Conservation (phyloP, 1,139 yeast genomes). For the Saccharomyces hybrid region DNA sequence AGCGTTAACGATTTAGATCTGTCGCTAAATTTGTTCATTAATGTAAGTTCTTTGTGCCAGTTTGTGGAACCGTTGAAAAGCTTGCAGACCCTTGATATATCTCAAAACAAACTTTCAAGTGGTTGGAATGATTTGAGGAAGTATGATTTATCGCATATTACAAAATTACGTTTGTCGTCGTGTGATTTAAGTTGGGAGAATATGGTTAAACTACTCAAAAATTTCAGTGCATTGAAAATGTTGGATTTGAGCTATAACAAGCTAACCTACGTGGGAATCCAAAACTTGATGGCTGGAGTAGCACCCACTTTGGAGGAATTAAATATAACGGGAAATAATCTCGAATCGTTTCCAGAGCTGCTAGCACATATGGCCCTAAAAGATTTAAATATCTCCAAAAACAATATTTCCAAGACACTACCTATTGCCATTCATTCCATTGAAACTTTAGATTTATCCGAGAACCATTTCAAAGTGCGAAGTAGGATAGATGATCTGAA, state of each 20-base stretch:
- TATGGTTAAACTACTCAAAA: conserved; percentile 18
- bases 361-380: conserved; percentile 15
- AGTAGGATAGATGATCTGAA: conserved; percentile 39
- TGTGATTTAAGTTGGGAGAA: conserved; percentile 30
- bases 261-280: not conserved
- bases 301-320: conserved; percentile 26
- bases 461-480: conserved; percentile 43
- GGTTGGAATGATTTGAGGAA: conserved; percentile 5
- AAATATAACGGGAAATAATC: conserved; percentile 7
- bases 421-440: conserved; percentile 7
- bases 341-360: not conserved
- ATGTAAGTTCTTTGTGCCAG: conserved; percentile 36
- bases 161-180: conserved; percentile 33
- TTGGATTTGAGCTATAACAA: conserved; percentile 3
- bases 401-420: conserved; percentile 29
- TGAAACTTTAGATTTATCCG: conserved; percentile 39
- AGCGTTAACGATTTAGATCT: conserved; percentile 46
- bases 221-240: not conserved
- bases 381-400: conserved; percentile 42
- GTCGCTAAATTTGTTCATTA: conserved; percentile 49
- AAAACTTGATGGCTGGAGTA: conserved; percentile 11
- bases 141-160: conserved; percentile 12
- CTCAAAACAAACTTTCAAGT: conserved; percentile 52
- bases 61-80: conserved; percentile 35
- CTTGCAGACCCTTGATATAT: conserved; percentile 44